Conservation (phyloP, 2,329 filamentous ascomycete species). For the Beauveria bassiana region DNA sequence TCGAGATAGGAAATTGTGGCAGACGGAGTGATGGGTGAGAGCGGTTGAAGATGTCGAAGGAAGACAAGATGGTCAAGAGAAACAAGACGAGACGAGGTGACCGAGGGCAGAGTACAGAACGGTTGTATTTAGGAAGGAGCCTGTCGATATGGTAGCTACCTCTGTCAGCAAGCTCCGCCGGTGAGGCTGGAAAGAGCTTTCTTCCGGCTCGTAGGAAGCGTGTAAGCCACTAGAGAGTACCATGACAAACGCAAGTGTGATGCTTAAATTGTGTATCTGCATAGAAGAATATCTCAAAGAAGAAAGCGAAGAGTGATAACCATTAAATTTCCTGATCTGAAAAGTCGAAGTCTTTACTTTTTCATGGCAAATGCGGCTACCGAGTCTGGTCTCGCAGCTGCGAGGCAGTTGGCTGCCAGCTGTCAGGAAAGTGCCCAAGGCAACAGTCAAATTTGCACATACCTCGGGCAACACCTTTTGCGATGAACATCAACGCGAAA, state of each 20-base stretch:
- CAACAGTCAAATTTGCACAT: background rate
- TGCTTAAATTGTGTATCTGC: background rate
- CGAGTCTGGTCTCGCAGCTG: background rate
- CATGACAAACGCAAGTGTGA: background rate
- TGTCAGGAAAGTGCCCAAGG: background rate
- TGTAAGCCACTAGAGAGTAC: background rate
- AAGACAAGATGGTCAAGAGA: background rate
- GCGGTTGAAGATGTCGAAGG: slow-evolving; percentile 5
- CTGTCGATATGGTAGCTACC: background rate
- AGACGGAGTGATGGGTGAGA: slow-evolving; percentile 4
- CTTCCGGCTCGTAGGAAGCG: background rate
- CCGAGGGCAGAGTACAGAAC: background rate
- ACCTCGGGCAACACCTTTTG: background rate
- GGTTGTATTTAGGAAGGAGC: background rate
- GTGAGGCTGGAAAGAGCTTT: background rate
- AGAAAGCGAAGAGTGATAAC: background rate
- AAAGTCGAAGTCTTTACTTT: too few species aligned
- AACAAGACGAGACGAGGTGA: background rate
- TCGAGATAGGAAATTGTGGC: slow-evolving; percentile 7
- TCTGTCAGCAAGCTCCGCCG: background rate
- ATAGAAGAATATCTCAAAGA: background rate
- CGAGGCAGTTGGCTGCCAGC: background rate
- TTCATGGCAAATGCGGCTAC: background rate
- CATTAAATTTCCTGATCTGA: background rate
- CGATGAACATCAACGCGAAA: background rate